phyloP scores from a whole-genome alignment of 768 basidiomycete genomes.

The Tylopilus cervinicoccineus region DNA sequence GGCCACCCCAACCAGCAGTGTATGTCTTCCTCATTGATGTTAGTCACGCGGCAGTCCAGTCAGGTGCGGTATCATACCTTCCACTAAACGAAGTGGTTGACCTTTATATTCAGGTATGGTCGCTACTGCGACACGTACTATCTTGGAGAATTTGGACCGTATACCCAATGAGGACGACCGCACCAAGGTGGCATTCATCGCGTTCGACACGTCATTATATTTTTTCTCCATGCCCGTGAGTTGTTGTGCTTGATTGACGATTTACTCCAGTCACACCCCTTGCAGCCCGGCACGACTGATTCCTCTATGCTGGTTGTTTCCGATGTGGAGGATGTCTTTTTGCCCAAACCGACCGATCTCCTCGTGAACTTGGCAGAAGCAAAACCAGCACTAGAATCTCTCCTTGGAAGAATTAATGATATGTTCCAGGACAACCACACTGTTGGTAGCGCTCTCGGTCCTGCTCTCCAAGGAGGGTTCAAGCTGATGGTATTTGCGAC shows the following conservation, averaged over 20 bases:
- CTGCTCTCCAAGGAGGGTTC: conserved; percentile 93
- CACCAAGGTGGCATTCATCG: conserved; percentile 90
- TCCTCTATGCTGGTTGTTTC: conserved; percentile 96
- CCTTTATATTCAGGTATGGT: conserved; percentile 72
- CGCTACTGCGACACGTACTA: conserved; percentile 94
- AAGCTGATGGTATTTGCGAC: conserved; percentile 73
- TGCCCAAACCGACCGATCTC: conserved; percentile 95
- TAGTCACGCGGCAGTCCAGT: conserved; percentile 86
- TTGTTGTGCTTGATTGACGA: neutral
- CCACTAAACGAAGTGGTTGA: neutral
- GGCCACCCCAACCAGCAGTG: conserved; percentile 95
- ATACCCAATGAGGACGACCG: conserved; percentile 93
- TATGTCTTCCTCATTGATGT: conserved; percentile 98
- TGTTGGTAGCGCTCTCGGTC: conserved; percentile 91
- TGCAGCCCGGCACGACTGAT: conserved; percentile 65
- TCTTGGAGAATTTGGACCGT: conserved; percentile 91
- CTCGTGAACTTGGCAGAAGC: conserved; percentile 91
- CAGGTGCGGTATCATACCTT: conserved; percentile 47
- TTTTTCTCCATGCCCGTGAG: conserved; percentile 88
- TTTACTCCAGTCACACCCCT: neutral
- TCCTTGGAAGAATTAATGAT: conserved; percentile 81
- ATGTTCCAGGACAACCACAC: conserved; percentile 98
- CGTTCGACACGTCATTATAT: conserved; percentile 88
- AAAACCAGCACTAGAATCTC: conserved; percentile 70
- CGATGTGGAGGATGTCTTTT: conserved; percentile 95